These are phyloP conservation scores for Starmerella riodocensis DNA, from an alignment of 805 yeast genomes.

Conservation along the genomic window DNA sequence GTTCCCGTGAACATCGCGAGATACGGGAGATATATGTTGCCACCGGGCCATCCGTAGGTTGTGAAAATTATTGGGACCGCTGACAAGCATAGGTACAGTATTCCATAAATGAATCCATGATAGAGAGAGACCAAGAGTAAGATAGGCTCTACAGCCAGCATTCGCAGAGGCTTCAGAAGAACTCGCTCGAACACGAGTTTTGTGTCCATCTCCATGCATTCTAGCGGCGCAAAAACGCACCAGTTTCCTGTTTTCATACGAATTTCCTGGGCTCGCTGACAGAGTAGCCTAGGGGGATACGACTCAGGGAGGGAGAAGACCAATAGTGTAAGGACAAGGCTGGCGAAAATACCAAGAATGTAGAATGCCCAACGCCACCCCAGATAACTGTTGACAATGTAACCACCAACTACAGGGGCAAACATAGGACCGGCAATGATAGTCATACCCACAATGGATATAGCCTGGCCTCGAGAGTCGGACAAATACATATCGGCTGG, in stretches of 20 bases:
- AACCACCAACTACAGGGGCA: constrained; percentile 32
- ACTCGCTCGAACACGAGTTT: constrained; percentile 31
- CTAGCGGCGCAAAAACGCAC: constrained; percentile 40
- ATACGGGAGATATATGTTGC: constrained; percentile 67
- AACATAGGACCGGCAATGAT: constrained; percentile 19
- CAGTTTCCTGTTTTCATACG: constrained; percentile 38
- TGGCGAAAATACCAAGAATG: constrained; percentile 33
- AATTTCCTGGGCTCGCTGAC: constrained; percentile 34
- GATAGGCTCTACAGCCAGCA: constrained; percentile 30
- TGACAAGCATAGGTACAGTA: constrained; percentile 29
- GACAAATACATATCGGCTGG: constrained; percentile 16
- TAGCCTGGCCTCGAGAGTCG: constrained; percentile 14
- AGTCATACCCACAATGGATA: constrained; percentile 9
- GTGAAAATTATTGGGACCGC: constrained; percentile 30
- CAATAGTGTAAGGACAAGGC: constrained; percentile 26
- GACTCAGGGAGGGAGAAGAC: constrained; percentile 30
- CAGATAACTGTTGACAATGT: constrained; percentile 61
- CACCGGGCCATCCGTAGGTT: constrained; percentile 46
- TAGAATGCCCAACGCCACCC: constrained; percentile 47
- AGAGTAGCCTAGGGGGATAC: constrained; percentile 28
- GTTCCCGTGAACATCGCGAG: constrained; percentile 60
- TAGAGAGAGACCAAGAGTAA: constrained; percentile 28
- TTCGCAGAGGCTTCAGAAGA: constrained; percentile 22
- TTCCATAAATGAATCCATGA: constrained; percentile 31
- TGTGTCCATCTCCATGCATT: constrained; percentile 29